These are phyloP conservation scores for Tympanopsis confertula DNA, from an alignment of 2,329 filamentous ascomycete species.

Conservation along the genomic window DNA sequence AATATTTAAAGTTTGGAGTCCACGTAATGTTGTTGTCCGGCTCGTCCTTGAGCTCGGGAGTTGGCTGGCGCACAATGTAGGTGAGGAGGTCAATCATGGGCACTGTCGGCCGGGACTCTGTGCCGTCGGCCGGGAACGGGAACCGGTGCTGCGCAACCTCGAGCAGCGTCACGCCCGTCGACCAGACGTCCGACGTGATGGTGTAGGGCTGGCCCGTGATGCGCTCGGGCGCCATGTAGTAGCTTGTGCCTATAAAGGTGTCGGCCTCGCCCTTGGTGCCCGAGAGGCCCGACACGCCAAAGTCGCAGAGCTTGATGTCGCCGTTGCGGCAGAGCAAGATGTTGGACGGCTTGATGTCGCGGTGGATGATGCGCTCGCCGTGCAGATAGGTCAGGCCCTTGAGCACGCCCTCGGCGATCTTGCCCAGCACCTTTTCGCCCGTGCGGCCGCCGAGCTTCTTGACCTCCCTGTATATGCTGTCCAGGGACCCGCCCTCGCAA, in stretches of 20 bases:
- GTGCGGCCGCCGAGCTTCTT: constrained; percentile 89
- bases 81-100: constrained; percentile 90
- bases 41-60: constrained; percentile 92
- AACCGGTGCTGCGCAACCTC: constrained; percentile 99
- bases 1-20: constrained; percentile 98
- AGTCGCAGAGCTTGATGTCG: constrained; percentile 95
- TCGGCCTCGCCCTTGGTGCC: constrained; percentile 97
- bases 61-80: constrained; percentile 91
- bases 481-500: constrained; percentile 89
- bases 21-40: constrained; percentile 79
- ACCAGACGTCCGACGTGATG: constrained; percentile 98
- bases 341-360: constrained; percentile 97
- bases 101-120: constrained; percentile 85
- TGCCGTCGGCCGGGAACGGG: constrained; percentile 92
- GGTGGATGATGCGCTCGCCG: constrained; percentile 91
- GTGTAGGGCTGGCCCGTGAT: constrained; percentile 97
- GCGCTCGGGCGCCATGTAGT: constrained; percentile 97
- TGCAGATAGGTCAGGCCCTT: constrained; percentile 91
- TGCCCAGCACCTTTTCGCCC: constrained; percentile 92
- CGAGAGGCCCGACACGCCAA: constrained; percentile 94
- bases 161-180: constrained; percentile 87
- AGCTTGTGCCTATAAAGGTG: constrained; percentile 96
- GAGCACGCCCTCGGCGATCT: constrained; percentile 89
- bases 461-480: constrained; percentile 95
- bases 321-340: constrained; percentile 86